A percentile compares a stretch with the other conserved stretches of the same genome.
Conservation (phyloP, 2,329 filamentous ascomycete genomes). For the Verticillium nubilum region DNA sequence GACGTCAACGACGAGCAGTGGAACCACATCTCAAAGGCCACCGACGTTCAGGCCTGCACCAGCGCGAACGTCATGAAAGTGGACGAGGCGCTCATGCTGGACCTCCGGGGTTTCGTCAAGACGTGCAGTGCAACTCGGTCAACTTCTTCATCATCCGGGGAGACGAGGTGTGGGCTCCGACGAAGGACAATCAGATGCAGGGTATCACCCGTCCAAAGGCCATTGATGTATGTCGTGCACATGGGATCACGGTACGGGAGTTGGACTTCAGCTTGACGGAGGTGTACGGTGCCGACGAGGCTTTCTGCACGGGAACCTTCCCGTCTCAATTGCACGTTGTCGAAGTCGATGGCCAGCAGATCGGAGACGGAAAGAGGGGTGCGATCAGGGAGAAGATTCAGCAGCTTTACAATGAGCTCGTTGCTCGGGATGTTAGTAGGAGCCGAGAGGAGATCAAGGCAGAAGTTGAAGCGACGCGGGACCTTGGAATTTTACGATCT, state of each 20-base stretch:
- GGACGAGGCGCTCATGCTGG: constrained; percentile 23
- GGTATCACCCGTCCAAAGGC: constrained; percentile 23
- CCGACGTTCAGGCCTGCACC: constrained; percentile 23
- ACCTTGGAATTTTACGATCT: constrained; percentile 12
- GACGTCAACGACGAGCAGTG: constrained; percentile 25
- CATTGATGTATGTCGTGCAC: constrained; percentile 21
- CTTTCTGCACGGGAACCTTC: constrained; percentile 23
- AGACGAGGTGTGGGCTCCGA: constrained; percentile 23
- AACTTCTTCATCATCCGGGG: constrained; percentile 26
- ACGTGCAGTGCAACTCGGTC: constrained; percentile 25
- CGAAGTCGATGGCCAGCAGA: constrained; percentile 16
- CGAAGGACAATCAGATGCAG: constrained; percentile 24
- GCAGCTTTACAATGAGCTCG: constrained; percentile 16
- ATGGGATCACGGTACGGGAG: constrained; percentile 18
- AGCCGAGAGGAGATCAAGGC: constrained; percentile 14
- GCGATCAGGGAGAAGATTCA: constrained; percentile 16
- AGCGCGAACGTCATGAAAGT: constrained; percentile 22
- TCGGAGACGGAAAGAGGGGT: constrained; percentile 18
- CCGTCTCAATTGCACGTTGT: constrained; percentile 20
- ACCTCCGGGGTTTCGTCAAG: constrained; percentile 21
- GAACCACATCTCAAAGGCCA: constrained; percentile 25
- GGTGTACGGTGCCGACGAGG: constrained; percentile 22
- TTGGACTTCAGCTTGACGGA: constrained; percentile 22
- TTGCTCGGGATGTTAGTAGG: constrained; percentile 14
- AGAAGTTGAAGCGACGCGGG: constrained; percentile 17